Base-by-base conservation (phyloP, 306 rosid species). In the Sophora flavescens region DNA sequence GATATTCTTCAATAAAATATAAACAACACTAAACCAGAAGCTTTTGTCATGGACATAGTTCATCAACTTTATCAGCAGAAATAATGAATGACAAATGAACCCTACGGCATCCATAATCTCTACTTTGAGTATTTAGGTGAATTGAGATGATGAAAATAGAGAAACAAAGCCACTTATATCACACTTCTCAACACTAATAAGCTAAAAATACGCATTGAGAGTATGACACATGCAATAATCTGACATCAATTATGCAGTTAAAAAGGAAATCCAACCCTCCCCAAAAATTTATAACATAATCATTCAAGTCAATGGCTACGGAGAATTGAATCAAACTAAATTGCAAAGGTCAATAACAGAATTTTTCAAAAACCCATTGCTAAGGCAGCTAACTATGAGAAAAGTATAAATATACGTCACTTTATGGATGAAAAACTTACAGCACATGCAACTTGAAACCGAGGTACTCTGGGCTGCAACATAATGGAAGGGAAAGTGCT, bases 371-470 rank as follows among this genome's bases (percentile, higher is more conserved):
- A 50, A 33, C 6, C 26, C 36, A 63, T 63, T 35, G 54, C 50
- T 52, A 13, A 4, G 38, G 63, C 5, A 35, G 10, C 11, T 47
- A 3, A 47, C 36, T 17, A 7, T 12, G 6, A 52, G 10, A n/a
- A 12, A 42, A 11, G 4, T n/a, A 38, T 30, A 38, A 76, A 48
- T 8, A 32, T 17, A 63, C 3, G 6, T 47, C 8, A 8, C 11
- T 26, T 54, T 9, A 13, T 64, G 58, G 38, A 13, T 9, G 30
- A 5, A 57, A 79, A 28, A 81, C 95, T 81, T 79, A 90, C 97
- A 3, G 86, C 83, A 48, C 97, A 87, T 41, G 83, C 68, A 84
- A 88, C 85, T 67, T 59, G 91, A 53, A 90, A 72, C 45, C 77
- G 82, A 47, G 86, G 68, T 30, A n/a, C 75, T 50, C 77, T 72